phyloP scores from a whole-genome alignment of 768 basidiomycete genomes.

The Rhizopogon vinicolor region DNA sequence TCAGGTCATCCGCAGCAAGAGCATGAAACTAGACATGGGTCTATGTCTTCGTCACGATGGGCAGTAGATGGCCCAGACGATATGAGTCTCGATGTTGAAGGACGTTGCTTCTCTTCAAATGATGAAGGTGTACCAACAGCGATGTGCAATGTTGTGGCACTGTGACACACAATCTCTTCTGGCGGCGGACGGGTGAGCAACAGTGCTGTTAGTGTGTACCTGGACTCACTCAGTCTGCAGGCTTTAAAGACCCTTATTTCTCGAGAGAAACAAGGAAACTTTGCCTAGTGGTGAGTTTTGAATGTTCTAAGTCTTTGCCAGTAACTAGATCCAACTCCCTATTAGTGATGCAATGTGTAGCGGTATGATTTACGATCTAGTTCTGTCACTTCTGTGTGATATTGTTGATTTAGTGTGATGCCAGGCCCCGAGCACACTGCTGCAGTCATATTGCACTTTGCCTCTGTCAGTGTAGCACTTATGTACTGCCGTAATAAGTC shows the following conservation, averaged over 20 bases:
- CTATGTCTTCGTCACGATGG: conserved; percentile 58
- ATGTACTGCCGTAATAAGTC: too few relatives aligned
- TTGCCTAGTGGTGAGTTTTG: conserved; percentile 45
- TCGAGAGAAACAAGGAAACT: conserved; percentile 49
- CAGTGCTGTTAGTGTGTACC: too few relatives aligned
- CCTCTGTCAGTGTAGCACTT: too few relatives aligned
- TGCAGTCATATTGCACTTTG: conserved; percentile 47
- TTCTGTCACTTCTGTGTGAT: background rate
- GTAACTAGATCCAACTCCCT: background rate
- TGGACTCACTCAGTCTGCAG: conserved; percentile 21
- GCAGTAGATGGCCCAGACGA: conserved; percentile 49
- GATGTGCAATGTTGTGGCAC: conserved; percentile 52
- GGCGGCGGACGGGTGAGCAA: conserved; percentile 51
- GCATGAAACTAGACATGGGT: conserved; percentile 61
- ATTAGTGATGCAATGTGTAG: conserved; percentile 47
- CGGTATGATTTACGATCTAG: conserved; percentile 29
- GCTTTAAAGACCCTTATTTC: conserved; percentile 64
- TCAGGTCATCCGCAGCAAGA: conserved; percentile 55
- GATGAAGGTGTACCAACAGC: conserved; percentile 61
- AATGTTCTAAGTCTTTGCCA: too few relatives aligned
- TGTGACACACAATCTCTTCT: conserved; percentile 49
- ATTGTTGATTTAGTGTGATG: background rate
- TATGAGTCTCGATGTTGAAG: conserved; percentile 46
- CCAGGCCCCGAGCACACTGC: conserved; percentile 48
- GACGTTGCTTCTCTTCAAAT: conserved; percentile 46